Conservation (phyloP, 805 yeast species). For the Barnettozyma californica region DNA sequence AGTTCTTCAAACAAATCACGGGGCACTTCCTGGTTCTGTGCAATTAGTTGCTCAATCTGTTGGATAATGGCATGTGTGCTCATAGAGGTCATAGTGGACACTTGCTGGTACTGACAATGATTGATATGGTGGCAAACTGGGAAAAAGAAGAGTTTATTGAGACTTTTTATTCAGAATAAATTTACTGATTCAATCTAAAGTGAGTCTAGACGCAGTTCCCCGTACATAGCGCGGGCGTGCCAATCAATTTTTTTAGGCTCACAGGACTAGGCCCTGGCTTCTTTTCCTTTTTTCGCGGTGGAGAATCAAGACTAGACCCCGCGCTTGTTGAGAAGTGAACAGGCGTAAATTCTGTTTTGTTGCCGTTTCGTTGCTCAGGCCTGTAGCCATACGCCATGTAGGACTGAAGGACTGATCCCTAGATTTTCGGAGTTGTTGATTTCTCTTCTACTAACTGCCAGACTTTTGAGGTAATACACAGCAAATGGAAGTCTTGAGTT, state of each 20-base stretch:
- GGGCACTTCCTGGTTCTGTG: constrained; percentile 1
- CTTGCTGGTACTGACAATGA: neutral
- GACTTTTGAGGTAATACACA: too few species aligned
- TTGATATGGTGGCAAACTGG: neutral
- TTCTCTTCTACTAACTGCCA: too few species aligned
- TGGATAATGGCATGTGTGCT: constrained; percentile 4
- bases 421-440: too few species aligned
- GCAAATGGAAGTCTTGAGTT: too few species aligned
- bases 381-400: too few species aligned
- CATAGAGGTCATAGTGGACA: constrained; percentile 2
- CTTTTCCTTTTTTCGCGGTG: neutral
- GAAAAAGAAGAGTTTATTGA: neutral
- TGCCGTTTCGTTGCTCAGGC: neutral
- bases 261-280: neutral
- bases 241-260: neutral
- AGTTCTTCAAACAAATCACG: constrained; percentile 12
- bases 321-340: neutral
- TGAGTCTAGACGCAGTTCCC: neutral
- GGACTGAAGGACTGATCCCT: too few species aligned
- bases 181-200: neutral
- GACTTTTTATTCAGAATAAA: neutral
- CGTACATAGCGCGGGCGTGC: neutral
- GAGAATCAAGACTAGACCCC: neutral
- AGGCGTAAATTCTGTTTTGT: neutral
- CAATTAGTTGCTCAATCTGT: constrained; percentile 1